These are phyloP conservation scores for Aspergillus udagawae DNA, from an alignment of 2,329 filamentous ascomycete genomes.

Conservation along the genomic window DNA sequence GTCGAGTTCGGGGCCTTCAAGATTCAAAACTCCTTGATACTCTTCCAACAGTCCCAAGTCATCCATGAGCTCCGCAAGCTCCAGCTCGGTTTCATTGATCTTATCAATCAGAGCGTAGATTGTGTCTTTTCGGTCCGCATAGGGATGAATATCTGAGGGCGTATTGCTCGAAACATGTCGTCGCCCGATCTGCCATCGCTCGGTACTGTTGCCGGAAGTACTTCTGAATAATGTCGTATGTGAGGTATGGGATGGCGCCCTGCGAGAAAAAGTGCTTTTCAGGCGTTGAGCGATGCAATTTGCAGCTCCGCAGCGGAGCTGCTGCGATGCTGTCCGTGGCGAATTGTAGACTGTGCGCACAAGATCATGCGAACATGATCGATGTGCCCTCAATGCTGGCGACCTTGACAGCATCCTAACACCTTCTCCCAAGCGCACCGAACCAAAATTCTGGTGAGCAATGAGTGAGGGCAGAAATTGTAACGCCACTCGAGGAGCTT, in stretches of 20 bases:
- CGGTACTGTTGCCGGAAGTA: neutral
- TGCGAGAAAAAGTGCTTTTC: constrained; percentile 11
- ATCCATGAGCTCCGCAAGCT: constrained; percentile 32
- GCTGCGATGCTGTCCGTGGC: constrained; percentile 18
- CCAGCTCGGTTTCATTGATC: constrained; percentile 34
- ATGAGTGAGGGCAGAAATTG: constrained; percentile 6
- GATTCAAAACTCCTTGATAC: constrained; percentile 18
- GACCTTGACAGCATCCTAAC: constrained; percentile 33
- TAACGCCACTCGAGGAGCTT: constrained; percentile 16
- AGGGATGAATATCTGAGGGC: constrained; percentile 11
- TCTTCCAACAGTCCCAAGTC: constrained; percentile 30
- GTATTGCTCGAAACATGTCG: constrained; percentile 22
- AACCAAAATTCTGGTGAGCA: constrained; percentile 3
- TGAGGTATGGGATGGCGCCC: neutral
- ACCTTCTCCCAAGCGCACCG: constrained; percentile 8
- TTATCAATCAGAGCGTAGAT: constrained; percentile 36
- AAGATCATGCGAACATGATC: constrained; percentile 24
- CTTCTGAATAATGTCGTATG: neutral
- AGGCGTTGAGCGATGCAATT: constrained; percentile 16
- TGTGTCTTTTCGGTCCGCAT: constrained; percentile 22
- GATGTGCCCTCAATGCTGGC: constrained; percentile 25
- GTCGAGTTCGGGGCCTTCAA: constrained; percentile 23
- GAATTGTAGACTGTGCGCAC: constrained; percentile 20
- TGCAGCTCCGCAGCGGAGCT: constrained; percentile 22
- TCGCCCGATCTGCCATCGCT: constrained; percentile 11